Base-by-base conservation (phyloP, 257 asterid genomes). In the Salvia miltiorrhiza region DNA sequence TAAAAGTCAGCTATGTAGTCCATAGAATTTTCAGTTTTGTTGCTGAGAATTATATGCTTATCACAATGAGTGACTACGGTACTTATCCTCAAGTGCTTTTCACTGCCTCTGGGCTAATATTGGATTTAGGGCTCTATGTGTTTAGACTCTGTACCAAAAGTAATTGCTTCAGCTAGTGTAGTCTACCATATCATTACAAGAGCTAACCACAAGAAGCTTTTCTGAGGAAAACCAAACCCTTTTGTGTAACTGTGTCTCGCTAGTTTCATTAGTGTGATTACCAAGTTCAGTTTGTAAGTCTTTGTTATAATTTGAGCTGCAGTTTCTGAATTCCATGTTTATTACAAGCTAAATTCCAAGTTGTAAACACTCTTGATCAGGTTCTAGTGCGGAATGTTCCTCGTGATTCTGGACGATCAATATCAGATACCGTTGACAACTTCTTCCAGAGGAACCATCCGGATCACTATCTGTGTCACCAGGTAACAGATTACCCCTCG, bases 371-470 rank as follows among this genome's bases (percentile, higher is more conserved):
- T 39, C 55, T 67, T 28, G 19, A 12, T 41, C 88, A 94, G 99
- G 99, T 94, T 76, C 90, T 94, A 54, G 97, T 94, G 19, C 86
- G 94, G 81, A 85, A 86, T 77, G 90, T 94, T 39, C 99, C 98
- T 40, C 92, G 33, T 67, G 84, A 75, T 69, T 72, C 98, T 44
- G 90, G 90, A 43, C 72, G 76, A 70, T 79, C 97, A 14, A 57
- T 85, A 77, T 81, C 96, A 59, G 96, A 86, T 62, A 73, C 79
- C 44, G 89, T 89, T 11, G 96, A 88, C 7, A 81, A 54, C 65
- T 94, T 82, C 87, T 94, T 94, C 71, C 80, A 48, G 58, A 87
- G 82, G 78, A 89, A 87, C 77, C 97, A 94, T 73, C 89, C 90
- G 5, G 95, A 89, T 63, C 93, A 94, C 78, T 94, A 91, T 85